Percentiles rank a stretch among this genome's conserved stretches.
Evolutionary conservation across 495 filamentous ascomycete genomes (phyloP).

Genomic region (Penicillium arizonense): DNA sequence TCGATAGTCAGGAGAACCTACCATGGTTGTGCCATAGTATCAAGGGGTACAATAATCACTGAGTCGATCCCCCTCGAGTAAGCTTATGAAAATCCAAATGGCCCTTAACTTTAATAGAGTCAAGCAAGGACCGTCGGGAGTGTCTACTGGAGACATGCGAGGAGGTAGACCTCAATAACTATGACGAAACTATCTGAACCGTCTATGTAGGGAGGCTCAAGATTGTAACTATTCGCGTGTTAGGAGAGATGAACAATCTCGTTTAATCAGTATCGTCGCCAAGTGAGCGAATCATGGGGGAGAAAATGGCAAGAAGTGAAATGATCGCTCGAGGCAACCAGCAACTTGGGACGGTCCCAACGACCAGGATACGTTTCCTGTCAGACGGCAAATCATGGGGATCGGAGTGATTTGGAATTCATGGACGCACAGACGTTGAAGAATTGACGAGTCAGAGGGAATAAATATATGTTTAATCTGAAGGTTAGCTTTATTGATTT

Average conservation of each 20-base stretch:
- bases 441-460: slow-evolving; percentile 18
- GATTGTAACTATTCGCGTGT: neutral
- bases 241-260: neutral
- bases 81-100: slow-evolving; percentile 6
- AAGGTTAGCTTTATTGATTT: neutral
- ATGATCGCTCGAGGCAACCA: slow-evolving; percentile 36
- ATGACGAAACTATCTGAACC: neutral
- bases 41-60: slow-evolving; percentile 18
- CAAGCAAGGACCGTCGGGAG: slow-evolving; percentile 39
- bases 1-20: slow-evolving; percentile 27
- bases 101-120: slow-evolving; percentile 27
- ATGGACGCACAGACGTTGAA: slow-evolving; percentile 22
- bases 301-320: slow-evolving; percentile 13
- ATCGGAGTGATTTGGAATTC: slow-evolving; percentile 24
- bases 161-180: slow-evolving; percentile 13
- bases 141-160: slow-evolving; percentile 29
- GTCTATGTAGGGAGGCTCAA: neutral
- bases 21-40: slow-evolving; percentile 8
- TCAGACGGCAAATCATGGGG: slow-evolving; percentile 30
- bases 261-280: neutral
- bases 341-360: slow-evolving; percentile 36
- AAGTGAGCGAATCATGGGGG: slow-evolving; percentile 4
- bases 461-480: neutral
- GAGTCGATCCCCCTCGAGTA: slow-evolving; percentile 11
- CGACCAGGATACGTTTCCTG: slow-evolving; percentile 37